Evolutionary conservation across 257 asterid species (phyloP).

Genomic region (Nicotiana benthamiana): DNA sequence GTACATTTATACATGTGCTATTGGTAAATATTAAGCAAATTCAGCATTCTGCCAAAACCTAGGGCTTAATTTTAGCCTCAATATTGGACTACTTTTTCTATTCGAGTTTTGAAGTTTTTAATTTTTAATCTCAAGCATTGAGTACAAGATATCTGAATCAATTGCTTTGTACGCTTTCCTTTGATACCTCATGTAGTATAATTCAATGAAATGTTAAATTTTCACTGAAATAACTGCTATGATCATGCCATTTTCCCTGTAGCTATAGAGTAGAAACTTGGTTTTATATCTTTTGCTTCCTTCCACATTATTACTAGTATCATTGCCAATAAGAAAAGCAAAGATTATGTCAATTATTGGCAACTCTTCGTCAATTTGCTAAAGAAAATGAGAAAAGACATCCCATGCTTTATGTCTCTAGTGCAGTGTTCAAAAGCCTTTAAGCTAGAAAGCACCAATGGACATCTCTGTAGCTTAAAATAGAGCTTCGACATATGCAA

Average conservation of each 20-base stretch:
- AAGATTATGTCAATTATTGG: not conserved
- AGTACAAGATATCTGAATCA: not conserved
- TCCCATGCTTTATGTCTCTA: not conserved
- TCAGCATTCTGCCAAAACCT: not conserved
- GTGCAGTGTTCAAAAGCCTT: not conserved
- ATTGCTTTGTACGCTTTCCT: not conserved
- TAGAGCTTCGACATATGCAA: not conserved
- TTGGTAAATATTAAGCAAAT: not conserved
- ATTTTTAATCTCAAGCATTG: not conserved
- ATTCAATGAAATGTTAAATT: not conserved
- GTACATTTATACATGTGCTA: not conserved
- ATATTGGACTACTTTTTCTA: not conserved
- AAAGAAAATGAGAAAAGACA: not conserved
- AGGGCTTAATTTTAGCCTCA: not conserved
- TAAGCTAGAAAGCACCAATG: not conserved
- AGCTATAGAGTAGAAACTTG: not conserved
- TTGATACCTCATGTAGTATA: not conserved
- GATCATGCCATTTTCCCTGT: not conserved
- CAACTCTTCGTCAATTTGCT: not conserved
- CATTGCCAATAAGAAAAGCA: not conserved
- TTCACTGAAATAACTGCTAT: not conserved
- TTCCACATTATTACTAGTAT: not conserved
- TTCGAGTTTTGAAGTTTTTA: not conserved
- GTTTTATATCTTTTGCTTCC: not conserved
- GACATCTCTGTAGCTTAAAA: not conserved